Base-by-base conservation (phyloP, 805 yeast genomes). In the Limtongia smithiae region DNA sequence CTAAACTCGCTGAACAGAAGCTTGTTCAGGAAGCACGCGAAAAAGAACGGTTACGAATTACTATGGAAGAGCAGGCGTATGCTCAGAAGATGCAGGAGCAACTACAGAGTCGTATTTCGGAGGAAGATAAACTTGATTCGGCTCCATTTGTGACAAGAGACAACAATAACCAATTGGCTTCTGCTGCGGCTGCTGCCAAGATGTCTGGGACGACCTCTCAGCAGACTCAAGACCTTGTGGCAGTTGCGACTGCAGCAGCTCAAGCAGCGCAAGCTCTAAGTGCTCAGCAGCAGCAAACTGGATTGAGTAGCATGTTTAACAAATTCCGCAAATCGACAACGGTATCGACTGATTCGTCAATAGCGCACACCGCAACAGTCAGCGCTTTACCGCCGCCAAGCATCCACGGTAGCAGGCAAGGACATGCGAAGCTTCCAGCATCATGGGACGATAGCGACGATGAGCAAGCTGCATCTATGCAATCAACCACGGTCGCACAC, bases 1-100 rank as follows among this genome's bases (percentile, higher is more conserved):
- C 48, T 14, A 25, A 32, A 43, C 46, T 41, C 8, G 49, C 46
- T n/a, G 41, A 44, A 12, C 36, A 45, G 8, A 37, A 37, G 41
- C 38, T 36, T 35, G 50, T 46, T 7, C 56, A 50, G 48, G 47
- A 41, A 14, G 50, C 46, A 33, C 44, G 47, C 39, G 53, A 51
- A 42, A 42, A 43, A 21, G 59, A 51, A 25, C 18, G 21, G 32
- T 46, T 36, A 35, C 28, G 30, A 20, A 37, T 47, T 27, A 37
- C 34, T 15, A 49, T 50, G 15, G 50, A 48, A 41, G 53, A 41
- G 45, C 38, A 27, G 21, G 54, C 17, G 15, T 4, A 36, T 20
- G 6, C 7, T 20, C 6, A 18, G n/a, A 21, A 31, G 24, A 7
- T 21, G 36, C 14, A 27, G 17, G 30, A 22, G 20, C 41, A 37